These are phyloP conservation scores for Fusarium paranaense DNA, from an alignment of 2,329 filamentous ascomycete genomes.

Conservation along the genomic window DNA sequence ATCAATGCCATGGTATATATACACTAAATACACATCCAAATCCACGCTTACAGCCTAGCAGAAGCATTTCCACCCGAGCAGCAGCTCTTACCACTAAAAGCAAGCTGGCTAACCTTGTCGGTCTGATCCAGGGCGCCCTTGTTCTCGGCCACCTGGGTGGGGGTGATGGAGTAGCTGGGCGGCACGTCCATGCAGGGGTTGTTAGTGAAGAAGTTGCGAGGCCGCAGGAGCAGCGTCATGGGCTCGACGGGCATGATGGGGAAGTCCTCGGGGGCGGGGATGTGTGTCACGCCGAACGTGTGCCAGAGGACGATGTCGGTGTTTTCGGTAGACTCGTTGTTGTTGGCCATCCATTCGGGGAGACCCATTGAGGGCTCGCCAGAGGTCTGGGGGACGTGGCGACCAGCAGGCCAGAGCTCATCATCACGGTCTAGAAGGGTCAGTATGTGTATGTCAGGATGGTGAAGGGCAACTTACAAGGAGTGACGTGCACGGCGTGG, in stretches of 20 bases:
- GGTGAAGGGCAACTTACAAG: slow-evolving; percentile 70
- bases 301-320: slow-evolving; percentile 93
- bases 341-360: slow-evolving; percentile 81
- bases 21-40: neutral
- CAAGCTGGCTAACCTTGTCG: slow-evolving; percentile 40
- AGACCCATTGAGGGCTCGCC: slow-evolving; percentile 81
- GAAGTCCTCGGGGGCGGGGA: slow-evolving; percentile 90
- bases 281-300: slow-evolving; percentile 91
- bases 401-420: slow-evolving; percentile 86
- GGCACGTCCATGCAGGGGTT: slow-evolving; percentile 87
- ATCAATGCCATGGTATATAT: slow-evolving; percentile 4
- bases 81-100: slow-evolving; percentile 39
- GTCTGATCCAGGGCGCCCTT: slow-evolving; percentile 40
- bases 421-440: slow-evolving; percentile 74
- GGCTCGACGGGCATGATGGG: slow-evolving; percentile 91
- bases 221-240: slow-evolving; percentile 82
- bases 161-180: slow-evolving; percentile 56
- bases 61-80: slow-evolving; percentile 25
- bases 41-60: slow-evolving; percentile 14
- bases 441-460: too few relatives aligned
- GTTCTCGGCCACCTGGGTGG: slow-evolving; percentile 46
- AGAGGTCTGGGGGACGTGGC: slow-evolving; percentile 88
- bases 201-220: slow-evolving; percentile 83
- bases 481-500: slow-evolving; percentile 89
- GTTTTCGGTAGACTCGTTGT: slow-evolving; percentile 77